These are phyloP conservation scores for Vickermania spadyakhi DNA, from an alignment of 208 protist genomes.

Conservation along the genomic window DNA sequence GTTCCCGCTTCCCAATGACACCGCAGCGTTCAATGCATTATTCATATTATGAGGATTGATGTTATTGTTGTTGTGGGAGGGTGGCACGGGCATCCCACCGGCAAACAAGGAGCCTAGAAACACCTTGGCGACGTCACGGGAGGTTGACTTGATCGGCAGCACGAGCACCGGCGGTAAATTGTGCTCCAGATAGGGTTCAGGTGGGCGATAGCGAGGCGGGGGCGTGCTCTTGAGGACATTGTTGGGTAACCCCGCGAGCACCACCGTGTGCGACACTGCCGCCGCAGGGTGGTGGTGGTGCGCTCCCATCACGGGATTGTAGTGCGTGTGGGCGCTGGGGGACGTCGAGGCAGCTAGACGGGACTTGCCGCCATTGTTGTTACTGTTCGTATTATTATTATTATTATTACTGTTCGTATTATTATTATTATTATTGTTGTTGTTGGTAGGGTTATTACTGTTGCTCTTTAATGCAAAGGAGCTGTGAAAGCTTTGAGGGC, in stretches of 20 bases:
- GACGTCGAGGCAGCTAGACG: neutral
- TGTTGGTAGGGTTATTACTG: no score
- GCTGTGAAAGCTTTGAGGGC: neutral
- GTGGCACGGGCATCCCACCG: neutral
- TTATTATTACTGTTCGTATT: no score
- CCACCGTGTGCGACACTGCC: neutral
- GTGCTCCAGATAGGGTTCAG: slow-evolving; percentile 79
- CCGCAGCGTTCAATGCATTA: no score
- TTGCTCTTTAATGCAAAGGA: no score
- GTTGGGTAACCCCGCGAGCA: slow-evolving; percentile 1
- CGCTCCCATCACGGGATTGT: neutral
- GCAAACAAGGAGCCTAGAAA: slow-evolving; percentile 14
- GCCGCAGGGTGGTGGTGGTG: neutral
- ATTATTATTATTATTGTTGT: no score
- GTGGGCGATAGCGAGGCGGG: slow-evolving; percentile 70
- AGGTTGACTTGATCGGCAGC: slow-evolving; percentile 42
- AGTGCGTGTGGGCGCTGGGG: neutral
- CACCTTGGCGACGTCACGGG: slow-evolving; percentile 31
- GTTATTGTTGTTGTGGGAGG: no score
- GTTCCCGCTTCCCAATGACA: no score
- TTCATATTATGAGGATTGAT: no score
- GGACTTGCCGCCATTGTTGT: no score
- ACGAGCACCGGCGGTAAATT: slow-evolving; percentile 77
- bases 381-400: no score
- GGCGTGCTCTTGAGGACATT: slow-evolving; percentile 21